Evolutionary conservation across 768 basidiomycete species (phyloP).

Genomic region (Hericium coralloides): DNA sequence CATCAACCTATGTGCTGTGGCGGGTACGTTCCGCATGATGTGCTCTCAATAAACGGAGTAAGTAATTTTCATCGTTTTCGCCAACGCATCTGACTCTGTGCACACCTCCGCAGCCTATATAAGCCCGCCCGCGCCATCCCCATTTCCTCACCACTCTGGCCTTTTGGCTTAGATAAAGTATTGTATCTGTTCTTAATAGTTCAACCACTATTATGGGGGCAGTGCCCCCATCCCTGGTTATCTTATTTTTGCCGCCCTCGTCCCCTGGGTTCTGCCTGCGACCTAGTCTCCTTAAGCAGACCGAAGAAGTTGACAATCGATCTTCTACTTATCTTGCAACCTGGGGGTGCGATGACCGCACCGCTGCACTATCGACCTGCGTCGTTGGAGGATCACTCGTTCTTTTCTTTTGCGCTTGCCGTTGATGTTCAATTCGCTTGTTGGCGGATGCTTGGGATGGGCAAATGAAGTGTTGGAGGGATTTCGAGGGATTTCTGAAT

Average conservation of each 20-base stretch:
- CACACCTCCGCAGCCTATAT: background rate
- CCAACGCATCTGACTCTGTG: conserved; percentile 8
- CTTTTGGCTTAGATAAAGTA: conserved; percentile 97
- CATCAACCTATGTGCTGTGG: too few species aligned
- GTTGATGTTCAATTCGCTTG: background rate
- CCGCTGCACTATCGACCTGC: conserved; percentile 14
- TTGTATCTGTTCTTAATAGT: conserved; percentile 94
- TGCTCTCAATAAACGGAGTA: too few species aligned
- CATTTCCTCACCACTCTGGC: conserved; percentile 72
- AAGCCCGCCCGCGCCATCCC: background rate
- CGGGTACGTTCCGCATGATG: too few species aligned
- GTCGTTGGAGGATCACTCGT: conserved; percentile 11
- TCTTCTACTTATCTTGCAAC: conserved; percentile 15
- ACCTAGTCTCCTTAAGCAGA: conserved; percentile 24
- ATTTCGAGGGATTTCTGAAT: too few species aligned
- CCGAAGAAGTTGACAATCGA: conserved; percentile 22
- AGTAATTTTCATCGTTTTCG: too few species aligned
- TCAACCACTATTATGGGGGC: conserved; percentile 45
- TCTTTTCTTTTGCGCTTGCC: conserved; percentile 10
- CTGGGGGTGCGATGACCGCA: conserved; percentile 10
- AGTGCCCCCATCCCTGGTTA: too few species aligned
- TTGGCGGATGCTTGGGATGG: background rate
- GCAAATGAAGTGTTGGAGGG: conserved; percentile 5
- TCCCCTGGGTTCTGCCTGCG: too few species aligned
- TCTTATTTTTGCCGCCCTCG: too few species aligned